phyloP scores from a whole-genome alignment of 768 basidiomycete genomes.

The Leccinum ochraceum region DNA sequence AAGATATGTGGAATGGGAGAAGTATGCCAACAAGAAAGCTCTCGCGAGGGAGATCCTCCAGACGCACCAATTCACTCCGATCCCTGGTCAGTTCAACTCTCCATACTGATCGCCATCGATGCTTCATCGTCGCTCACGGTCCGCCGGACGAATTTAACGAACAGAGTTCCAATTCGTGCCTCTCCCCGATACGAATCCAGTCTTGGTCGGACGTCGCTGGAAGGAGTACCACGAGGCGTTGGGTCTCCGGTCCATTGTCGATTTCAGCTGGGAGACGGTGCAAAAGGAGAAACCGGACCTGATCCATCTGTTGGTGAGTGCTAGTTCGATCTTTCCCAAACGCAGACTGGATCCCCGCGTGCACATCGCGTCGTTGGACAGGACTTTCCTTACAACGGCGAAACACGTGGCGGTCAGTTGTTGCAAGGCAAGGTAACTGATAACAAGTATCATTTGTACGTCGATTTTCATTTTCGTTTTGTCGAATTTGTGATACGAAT shows the following conservation, averaged over 20 bases:
- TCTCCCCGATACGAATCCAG: conserved; percentile 50
- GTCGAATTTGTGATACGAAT: neutral
- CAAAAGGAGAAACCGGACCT: conserved; percentile 52
- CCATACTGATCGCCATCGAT: neutral
- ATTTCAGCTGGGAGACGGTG: conserved; percentile 51
- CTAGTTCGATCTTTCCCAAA: neutral
- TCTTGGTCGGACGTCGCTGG: conserved; percentile 51
- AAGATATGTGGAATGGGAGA: conserved; percentile 21
- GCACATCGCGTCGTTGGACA: neutral
- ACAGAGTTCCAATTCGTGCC: conserved; percentile 50
- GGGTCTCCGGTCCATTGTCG: conserved; percentile 46
- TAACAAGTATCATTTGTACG: conserved; percentile 52
- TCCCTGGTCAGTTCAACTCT: conserved; percentile 10
- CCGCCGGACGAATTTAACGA: neutral
- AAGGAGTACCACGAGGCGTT: conserved; percentile 54
- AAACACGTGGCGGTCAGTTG: conserved; percentile 46
- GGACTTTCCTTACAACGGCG: conserved; percentile 60
- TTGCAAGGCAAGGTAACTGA: conserved; percentile 47
- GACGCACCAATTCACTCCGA: conserved; percentile 13
- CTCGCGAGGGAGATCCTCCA: conserved; percentile 12
- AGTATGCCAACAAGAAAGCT: conserved; percentile 13
- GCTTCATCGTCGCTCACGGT: neutral
- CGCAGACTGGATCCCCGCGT: neutral
- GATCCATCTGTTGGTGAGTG: conserved; percentile 42
- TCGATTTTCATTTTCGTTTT: neutral